Evolutionary conservation across 305 asterid genomes (phyloP), one percentile per base, ranked within the genome.

Genomic region (Nicotiana rustica): DNA sequence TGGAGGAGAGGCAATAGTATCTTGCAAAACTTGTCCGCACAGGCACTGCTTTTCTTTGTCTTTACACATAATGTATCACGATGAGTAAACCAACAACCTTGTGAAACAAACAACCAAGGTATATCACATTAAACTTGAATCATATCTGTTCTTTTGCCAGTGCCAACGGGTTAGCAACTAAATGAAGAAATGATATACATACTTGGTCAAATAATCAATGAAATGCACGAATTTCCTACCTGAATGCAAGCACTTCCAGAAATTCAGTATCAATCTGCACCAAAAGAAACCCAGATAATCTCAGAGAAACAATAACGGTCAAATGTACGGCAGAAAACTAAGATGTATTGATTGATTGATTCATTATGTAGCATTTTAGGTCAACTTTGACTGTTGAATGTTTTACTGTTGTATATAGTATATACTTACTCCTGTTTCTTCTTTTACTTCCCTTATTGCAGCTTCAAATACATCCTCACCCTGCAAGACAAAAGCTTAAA

Each of bases 371-470:
- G 75, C 21, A 10, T 15, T 14, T 67, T 12, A 29, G 70, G 70
- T 12, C 15, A 33, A 65, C 41, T 65, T 25, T 15, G 5, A 33
- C 21, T 33, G 49, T 35, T 33, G 75, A 35, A 67, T 33, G 25
- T 67, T 67, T 67, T 21, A 35, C 25, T 13, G 4, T 15, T 67
- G 14, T 33, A 1, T 67, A 33, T 49, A 19, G 13, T 8, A 8
- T 21, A 76, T 55, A 59, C 80, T 52, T 75, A 75, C 80, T 25
- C 80, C 64, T 19, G 80, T 75, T 75, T 75, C 80, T 52, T 75
- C 80, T 75, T 75, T 75, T 57, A 75, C 65, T 52, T 75, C 80
- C 41, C 80, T 52, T 25, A 25, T 21, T 52, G 80, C 65, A 75
- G 47, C 80, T 75, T 75, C 65, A 52, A 44, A 44, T 10, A 75